Evolutionary conservation across 2,329 filamentous ascomycete genomes (phyloP).

Genomic region (Neoscytalidium dimidiatum): DNA sequence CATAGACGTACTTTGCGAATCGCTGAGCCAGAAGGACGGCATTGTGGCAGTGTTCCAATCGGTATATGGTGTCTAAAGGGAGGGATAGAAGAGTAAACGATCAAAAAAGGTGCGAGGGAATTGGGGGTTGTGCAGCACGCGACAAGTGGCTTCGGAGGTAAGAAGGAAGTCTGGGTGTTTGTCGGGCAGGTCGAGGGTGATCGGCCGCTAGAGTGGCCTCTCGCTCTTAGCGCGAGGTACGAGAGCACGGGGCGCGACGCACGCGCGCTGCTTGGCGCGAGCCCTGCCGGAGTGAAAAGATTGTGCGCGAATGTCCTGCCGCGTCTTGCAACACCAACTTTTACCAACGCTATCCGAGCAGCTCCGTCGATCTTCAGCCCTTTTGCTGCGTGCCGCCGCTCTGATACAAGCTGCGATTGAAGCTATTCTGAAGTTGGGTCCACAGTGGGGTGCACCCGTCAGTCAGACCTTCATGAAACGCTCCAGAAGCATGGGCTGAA

Average conservation of each 20-base stretch:
- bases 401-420: neutral
- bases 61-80: neutral
- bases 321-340: neutral
- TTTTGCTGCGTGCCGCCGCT: neutral
- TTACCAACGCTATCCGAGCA: neutral
- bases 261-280: conserved; percentile 12
- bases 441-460: neutral
- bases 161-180: neutral
- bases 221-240: conserved; percentile 13
- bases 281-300: neutral
- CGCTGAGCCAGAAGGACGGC: conserved; percentile 94
- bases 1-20: conserved; percentile 74
- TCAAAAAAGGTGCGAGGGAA: neutral
- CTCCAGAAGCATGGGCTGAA: neutral
- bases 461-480: neutral
- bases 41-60: conserved; percentile 44
- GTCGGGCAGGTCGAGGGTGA: conserved; percentile 7
- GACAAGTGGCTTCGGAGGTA: neutral
- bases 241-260: neutral
- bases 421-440: neutral
- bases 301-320: neutral
- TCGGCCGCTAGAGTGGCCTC: conserved; percentile 11
- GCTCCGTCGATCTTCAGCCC: neutral
- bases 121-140: neutral
- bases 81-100: neutral